These are phyloP conservation scores for Withania somnifera DNA, from an alignment of 305 asterid species.

Conservation along the genomic window DNA sequence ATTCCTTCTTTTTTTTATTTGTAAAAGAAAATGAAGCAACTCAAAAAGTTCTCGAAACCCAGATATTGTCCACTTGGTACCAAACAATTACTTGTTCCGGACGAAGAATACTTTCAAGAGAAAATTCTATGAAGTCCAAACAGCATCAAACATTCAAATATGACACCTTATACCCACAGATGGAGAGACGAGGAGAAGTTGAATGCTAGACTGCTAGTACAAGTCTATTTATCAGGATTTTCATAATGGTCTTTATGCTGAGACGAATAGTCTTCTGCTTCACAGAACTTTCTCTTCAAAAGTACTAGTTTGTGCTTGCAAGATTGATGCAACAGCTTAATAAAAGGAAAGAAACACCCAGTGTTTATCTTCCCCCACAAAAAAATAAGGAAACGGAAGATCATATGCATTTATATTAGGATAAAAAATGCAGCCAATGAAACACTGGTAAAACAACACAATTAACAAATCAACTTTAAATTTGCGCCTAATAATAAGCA, in stretches of 20 bases:
- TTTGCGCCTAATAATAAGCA: not conserved
- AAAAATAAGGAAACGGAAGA: not conserved
- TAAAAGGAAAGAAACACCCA: not conserved
- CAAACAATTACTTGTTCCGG: not conserved
- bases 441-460: not conserved
- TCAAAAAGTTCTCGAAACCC: not conserved
- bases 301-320: not conserved
- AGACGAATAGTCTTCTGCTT: not conserved
- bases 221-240: not conserved
- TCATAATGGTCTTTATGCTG: not conserved
- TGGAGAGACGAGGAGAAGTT: not conserved
- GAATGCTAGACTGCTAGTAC: not conserved
- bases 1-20: not conserved
- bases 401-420: not conserved
- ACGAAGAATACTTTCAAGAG: not conserved
- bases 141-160: not conserved
- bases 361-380: not conserved
- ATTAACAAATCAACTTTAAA: not conserved
- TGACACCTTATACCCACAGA: not conserved
- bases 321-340: not conserved
- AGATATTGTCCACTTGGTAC: not conserved
- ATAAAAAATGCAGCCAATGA: not conserved
- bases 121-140: not conserved
- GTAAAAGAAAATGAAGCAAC: not conserved
- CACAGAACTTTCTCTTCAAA: not conserved